Base-by-base conservation (phyloP, 768 basidiomycete species). In the Butyriboletus loyo region DNA sequence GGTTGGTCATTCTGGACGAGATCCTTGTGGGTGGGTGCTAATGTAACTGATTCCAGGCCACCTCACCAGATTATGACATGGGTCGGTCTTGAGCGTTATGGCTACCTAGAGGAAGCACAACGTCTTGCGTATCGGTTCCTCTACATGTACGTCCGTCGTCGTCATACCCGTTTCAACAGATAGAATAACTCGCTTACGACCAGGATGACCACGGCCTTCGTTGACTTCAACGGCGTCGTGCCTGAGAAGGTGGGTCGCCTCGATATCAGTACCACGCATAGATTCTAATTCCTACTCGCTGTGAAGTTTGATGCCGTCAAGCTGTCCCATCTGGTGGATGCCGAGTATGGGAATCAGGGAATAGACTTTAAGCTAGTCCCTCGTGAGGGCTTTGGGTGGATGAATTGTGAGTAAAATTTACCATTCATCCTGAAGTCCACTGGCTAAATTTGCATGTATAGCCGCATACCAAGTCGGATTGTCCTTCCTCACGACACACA, bases 61-160 rank as follows among this genome's bases (percentile, higher is more conserved):
- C 91, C 94, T 44, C 94, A 98, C 70, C 96, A 98, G 71, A 97
- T 98, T 66, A 98, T 98, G 90, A 76, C 88, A 2, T 99, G 96
- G 96, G 93, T 98, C 47, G 96, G 94, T 37, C 77, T 98, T 22
- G 93, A 97, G 61, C 86, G 96, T 48, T 99, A 99, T 65, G 96
- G 96, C 2, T 97, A 93, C 68, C 75, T 89, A 4, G 91, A 96
- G 56, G 94, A 97, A 57, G 91, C 94, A 1, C 92, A 96, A 58
- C 81, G 97, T 42, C 74, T 98, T 44, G 87, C 96, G 1, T 99
- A 99, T 72, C 79, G 96, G 47, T 99, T 90, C 83, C 80, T 97
- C n/a, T 98, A 98, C 76, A 97, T 99, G 95, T 93, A 94, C 75
- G 97, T 96, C 89, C 88, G 56, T 19, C 67, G 62, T 34, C 28